Evolutionary conservation across 2,329 filamentous ascomycete species (phyloP).

Genomic region (Hortaea sp.): DNA sequence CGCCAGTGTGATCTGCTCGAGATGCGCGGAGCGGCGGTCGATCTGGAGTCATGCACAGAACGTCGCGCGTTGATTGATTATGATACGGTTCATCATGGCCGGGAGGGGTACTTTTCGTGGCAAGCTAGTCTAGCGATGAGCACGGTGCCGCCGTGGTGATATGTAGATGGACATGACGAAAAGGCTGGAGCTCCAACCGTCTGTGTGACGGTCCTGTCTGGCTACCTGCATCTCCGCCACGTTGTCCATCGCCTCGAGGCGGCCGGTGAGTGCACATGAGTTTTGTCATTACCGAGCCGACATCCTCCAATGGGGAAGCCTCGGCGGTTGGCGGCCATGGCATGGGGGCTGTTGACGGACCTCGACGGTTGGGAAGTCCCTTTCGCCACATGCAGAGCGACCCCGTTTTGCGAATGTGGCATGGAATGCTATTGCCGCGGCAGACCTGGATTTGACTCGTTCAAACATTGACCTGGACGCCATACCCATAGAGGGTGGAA

Average conservation of each 20-base stretch:
- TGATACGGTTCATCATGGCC: background rate
- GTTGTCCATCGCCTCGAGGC: background rate
- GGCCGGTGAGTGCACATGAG: too few species aligned
- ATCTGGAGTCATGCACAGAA: background rate
- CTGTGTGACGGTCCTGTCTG: slow-evolving; percentile 4
- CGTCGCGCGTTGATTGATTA: background rate
- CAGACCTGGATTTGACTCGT: too few species aligned
- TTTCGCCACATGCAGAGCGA: background rate
- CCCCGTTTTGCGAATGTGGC: background rate
- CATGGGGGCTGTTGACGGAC: background rate
- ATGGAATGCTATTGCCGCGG: too few species aligned
- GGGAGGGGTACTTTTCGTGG: background rate
- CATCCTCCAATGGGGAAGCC: background rate
- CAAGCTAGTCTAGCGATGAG: background rate
- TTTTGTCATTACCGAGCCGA: background rate
- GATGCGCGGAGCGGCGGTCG: background rate
- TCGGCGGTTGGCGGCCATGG: background rate
- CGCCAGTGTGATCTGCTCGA: background rate
- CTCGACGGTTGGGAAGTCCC: background rate
- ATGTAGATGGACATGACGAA: background rate
- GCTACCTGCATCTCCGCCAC: slow-evolving; percentile 4
- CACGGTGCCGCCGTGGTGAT: background rate
- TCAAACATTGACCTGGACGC: too few species aligned
- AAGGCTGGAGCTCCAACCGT: background rate
- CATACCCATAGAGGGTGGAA: too few species aligned